Evolutionary conservation across 1,139 yeast species (phyloP), one percentile per base, ranked within the genome.

Genomic region (Entelexis sorbosivorans): DNA sequence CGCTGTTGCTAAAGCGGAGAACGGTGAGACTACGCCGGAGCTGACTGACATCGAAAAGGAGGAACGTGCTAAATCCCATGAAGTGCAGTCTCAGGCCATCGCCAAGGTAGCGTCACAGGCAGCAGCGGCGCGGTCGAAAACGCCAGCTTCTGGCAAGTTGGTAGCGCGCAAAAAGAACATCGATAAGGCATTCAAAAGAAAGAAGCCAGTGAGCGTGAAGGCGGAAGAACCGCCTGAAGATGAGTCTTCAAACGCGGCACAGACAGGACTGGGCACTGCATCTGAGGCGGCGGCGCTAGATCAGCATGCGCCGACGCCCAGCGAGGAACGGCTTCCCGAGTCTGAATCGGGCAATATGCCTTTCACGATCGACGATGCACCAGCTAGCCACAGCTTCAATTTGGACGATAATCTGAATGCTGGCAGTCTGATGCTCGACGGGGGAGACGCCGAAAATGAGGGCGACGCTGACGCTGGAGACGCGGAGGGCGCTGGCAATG

Each of bases 81-180:
- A 36, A 13, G 32, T 20, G 10, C 47, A 47, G 10, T 20, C 8
- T 16, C 45, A 31, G 20, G 34, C 14, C 24, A n/a, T 52, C 7
- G 43, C 36, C 3, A 32, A 47, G 34, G 29, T 33, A 6, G 64
- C 52, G 2, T 11, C 47, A 3, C 50, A 44, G 17, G 56, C 50
- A 2, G 72, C 89, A 49, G 80, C 82, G 56, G 74, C 77, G n/a
- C 76, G 93, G 57, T 86, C 96, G 1, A 81, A 91, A 62, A 72
- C 91, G 46, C 96, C 97, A 1, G 96, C 97, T 0, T 87, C 89
- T 11, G 98, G 97, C 44, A 89, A 86, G 65, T 85, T 91, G 0
- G 73, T 77, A 1, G 71, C 79, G 34, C 88, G 86, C 69, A 86
- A 82, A 69, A 61, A 61, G 58, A 61, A 61, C 14, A 36, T 62